Evolutionary conservation across 2,329 filamentous ascomycete genomes (phyloP).

Genomic region (Endocalyx cinctus): DNA sequence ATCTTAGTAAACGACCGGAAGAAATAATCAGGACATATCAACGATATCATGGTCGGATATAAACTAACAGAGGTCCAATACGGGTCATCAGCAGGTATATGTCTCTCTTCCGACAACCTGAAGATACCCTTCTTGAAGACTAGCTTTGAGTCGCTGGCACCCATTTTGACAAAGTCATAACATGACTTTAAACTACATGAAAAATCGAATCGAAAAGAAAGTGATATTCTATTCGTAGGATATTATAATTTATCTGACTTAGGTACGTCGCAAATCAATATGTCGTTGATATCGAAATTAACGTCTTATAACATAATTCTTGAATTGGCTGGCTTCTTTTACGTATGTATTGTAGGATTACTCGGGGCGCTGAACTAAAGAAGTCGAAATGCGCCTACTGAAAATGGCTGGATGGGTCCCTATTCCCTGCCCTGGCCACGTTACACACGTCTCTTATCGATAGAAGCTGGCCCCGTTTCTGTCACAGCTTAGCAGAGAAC

Average conservation of each 20-base stretch:
- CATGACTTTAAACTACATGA: constrained; percentile 21
- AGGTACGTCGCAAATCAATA: no score
- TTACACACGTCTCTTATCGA: constrained; percentile 3
- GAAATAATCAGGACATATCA: constrained; percentile 1
- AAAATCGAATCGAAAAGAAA: background rate
- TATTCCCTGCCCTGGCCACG: background rate
- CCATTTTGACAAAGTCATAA: constrained; percentile 56
- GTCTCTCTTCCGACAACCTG: constrained; percentile 83
- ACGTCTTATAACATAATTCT: no score
- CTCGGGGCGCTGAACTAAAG: no score
- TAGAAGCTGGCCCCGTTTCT: constrained; percentile 1
- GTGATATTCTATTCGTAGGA: no score
- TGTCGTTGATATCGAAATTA: no score
- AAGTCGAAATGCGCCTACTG: no score
- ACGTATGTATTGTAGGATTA: no score
- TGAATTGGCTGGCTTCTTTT: no score
- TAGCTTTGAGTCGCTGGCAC: constrained; percentile 96
- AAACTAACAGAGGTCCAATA: constrained; percentile 88
- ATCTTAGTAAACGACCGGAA: constrained; percentile 2
- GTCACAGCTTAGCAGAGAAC: no score
- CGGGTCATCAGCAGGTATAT: constrained; percentile 80
- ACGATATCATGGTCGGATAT: no score
- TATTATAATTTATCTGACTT: no score
- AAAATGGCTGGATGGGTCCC: background rate
- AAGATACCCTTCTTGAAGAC: constrained; percentile 99